Evolutionary conservation across 257 asterid species (phyloP).

Genomic region (Solanum paucissectum): DNA sequence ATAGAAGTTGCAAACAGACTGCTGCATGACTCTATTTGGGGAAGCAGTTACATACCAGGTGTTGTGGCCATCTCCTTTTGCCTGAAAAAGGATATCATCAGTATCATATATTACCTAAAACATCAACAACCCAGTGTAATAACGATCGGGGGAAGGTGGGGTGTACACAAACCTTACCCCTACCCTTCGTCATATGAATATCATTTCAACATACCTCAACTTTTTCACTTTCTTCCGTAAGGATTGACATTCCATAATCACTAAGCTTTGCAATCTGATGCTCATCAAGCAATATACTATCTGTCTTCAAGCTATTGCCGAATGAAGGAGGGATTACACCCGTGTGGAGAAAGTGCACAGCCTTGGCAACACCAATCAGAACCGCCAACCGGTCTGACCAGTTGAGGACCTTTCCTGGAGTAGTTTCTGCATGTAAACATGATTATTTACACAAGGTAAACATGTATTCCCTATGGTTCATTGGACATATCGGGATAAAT

Average conservation of each 20-base stretch:
- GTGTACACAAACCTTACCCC: background rate
- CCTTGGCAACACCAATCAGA: conserved; percentile 53
- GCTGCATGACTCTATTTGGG: background rate
- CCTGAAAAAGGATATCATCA: background rate
- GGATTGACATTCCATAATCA: conserved; percentile 59
- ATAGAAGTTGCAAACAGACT: background rate
- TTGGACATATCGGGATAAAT: too few species aligned
- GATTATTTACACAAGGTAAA: background rate
- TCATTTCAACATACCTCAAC: conserved; percentile 21
- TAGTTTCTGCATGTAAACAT: conserved; percentile 24
- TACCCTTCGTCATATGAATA: background rate
- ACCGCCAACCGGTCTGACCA: conserved; percentile 58
- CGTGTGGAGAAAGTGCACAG: conserved; percentile 73
- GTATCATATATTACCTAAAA: background rate
- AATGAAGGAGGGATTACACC: conserved; percentile 61
- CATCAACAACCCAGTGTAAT: background rate
- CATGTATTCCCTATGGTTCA: background rate
- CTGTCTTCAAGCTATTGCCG: conserved; percentile 46
- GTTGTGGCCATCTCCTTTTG: conserved; percentile 3
- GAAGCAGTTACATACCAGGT: background rate
- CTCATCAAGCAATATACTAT: conserved; percentile 46
- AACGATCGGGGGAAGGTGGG: background rate
- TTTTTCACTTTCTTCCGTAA: conserved; percentile 34
- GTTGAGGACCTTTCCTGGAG: conserved; percentile 40
- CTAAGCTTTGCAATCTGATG: conserved; percentile 55